Evolutionary conservation across 2,329 filamentous ascomycete genomes (phyloP).

Genomic region (Conoideocrella luteorostrata): DNA sequence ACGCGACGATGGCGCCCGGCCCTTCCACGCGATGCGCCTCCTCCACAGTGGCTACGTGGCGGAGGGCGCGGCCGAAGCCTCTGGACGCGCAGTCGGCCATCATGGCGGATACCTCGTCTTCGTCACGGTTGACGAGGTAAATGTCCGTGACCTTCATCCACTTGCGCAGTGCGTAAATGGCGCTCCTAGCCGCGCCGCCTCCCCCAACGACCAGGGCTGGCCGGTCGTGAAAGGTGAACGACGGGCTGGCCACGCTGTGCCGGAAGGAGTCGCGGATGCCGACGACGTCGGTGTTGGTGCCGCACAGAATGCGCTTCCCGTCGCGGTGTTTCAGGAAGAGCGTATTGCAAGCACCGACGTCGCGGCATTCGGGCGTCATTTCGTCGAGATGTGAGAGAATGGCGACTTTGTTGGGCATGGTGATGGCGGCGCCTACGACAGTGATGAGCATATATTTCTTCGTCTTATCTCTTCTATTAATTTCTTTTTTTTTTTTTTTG

Average conservation of each 20-base stretch:
- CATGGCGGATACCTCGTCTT: slow-evolving; percentile 59
- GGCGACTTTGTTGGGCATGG: slow-evolving; percentile 78
- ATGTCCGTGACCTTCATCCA: slow-evolving; percentile 62
- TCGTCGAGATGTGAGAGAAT: slow-evolving; percentile 69
- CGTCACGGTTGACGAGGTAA: slow-evolving; percentile 73
- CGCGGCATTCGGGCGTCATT: slow-evolving; percentile 63
- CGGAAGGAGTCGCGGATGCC: slow-evolving; percentile 69
- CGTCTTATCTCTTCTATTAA: neutral
- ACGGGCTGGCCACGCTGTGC: slow-evolving; percentile 43
- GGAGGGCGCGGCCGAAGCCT: slow-evolving; percentile 53
- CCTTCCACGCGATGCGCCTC: slow-evolving; percentile 52
- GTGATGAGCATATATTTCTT: neutral
- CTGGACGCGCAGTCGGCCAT: slow-evolving; percentile 54
- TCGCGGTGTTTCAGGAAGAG: slow-evolving; percentile 55
- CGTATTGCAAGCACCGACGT: slow-evolving; percentile 75
- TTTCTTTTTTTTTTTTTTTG: neutral
- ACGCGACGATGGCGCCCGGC: slow-evolving; percentile 64
- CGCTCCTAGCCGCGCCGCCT: slow-evolving; percentile 70
- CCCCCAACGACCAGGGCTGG: slow-evolving; percentile 71
- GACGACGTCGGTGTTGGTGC: slow-evolving; percentile 76
- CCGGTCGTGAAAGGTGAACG: slow-evolving; percentile 44
- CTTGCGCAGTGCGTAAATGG: slow-evolving; percentile 67
- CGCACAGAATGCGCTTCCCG: slow-evolving; percentile 51
- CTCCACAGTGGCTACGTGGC: slow-evolving; percentile 55
- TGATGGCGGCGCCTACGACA: slow-evolving; percentile 58